Base-by-base conservation (phyloP, 495 filamentous ascomycete genomes). In the Bryoglossum gracile region DNA sequence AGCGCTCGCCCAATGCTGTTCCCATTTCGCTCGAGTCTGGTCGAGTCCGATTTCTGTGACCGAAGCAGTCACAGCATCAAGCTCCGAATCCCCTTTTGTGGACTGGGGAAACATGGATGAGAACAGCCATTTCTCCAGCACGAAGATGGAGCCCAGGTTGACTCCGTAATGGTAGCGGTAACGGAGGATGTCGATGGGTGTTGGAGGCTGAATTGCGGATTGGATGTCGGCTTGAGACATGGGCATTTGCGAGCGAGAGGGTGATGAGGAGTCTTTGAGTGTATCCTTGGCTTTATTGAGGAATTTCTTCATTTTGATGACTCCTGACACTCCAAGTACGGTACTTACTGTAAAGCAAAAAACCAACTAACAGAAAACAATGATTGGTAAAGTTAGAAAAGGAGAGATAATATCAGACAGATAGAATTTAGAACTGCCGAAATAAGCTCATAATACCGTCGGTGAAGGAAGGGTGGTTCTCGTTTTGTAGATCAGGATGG, bases 131-230 rank as follows among this genome's bases (percentile, higher is more conserved):
- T 69, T 63, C 56, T 80, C 77, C 5, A 79, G 66, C 14, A 78
- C 64, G 60, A 76, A 82, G 43, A 76, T 65, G 18, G 70, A 68
- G 8, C 78, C 77, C 14, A 81, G 60, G 48, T 80, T 81, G 3
- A 66, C 65, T 14, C 76, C 77, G 58, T 79, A 70, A 48, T 78
- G 73, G 55, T 71, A 76, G 42, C 77, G 71, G 56, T 77, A 78
- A 11, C 72, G 63, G 23, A 71, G 58, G 30, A 75, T 59, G 51
- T 80, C 74, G 33, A 57, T 46, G 4, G 58, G 38, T 18, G 65
- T 67, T 10, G 73, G 68, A 6, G 65, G 50, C 28, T 47, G 41
- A 24, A 69, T 59, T 10, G 43, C 46, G n/a, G 62, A 62, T 3
- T 58, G 25, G 25, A 10, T 17, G n/a, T 33, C 10, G 1, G 19